phyloP scores from a whole-genome alignment of 306 rosid species.

The Carpinus viminea region DNA sequence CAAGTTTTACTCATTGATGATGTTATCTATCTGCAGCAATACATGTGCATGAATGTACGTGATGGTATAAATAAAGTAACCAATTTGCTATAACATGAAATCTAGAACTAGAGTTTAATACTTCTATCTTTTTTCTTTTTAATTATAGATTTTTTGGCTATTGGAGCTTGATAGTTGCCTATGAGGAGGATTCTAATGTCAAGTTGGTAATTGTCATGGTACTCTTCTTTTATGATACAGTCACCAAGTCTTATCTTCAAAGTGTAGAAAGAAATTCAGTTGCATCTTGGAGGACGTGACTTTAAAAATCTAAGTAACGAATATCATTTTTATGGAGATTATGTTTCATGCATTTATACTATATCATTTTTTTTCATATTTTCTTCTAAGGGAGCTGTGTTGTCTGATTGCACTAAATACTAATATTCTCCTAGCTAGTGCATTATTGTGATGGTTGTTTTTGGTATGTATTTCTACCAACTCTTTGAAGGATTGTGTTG shows the following conservation, averaged over 20 bases:
- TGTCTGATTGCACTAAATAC: too few relatives aligned
- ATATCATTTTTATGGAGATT: too few relatives aligned
- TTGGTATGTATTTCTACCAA: not conserved
- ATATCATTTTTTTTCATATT: too few relatives aligned
- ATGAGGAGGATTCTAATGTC: constrained; percentile 60
- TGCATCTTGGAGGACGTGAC: not conserved
- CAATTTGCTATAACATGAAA: not conserved
- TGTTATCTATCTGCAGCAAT: too few relatives aligned
- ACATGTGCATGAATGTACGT: not conserved
- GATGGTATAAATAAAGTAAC: not conserved
- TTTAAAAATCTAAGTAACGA: too few relatives aligned
- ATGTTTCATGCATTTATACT: too few relatives aligned
- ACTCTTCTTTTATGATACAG: not conserved
- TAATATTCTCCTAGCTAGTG: not conserved
- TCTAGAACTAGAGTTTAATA: not conserved
- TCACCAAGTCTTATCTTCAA: constrained; percentile 1
- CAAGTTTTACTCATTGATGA: too few relatives aligned
- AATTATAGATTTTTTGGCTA: constrained; percentile 56
- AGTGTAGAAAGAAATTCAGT: not conserved
- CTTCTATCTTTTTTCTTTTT: not conserved
- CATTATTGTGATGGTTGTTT: not conserved
- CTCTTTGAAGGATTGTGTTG: not conserved
- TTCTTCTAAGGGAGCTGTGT: too few relatives aligned
- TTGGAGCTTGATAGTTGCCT: constrained; percentile 55
- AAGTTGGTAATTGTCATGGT: constrained; percentile 80